A percentile compares a stretch with the other conserved stretches of the same genome.
Evolutionary conservation across 306 rosid species (phyloP).

Genomic region (Vigna unguiculata): DNA sequence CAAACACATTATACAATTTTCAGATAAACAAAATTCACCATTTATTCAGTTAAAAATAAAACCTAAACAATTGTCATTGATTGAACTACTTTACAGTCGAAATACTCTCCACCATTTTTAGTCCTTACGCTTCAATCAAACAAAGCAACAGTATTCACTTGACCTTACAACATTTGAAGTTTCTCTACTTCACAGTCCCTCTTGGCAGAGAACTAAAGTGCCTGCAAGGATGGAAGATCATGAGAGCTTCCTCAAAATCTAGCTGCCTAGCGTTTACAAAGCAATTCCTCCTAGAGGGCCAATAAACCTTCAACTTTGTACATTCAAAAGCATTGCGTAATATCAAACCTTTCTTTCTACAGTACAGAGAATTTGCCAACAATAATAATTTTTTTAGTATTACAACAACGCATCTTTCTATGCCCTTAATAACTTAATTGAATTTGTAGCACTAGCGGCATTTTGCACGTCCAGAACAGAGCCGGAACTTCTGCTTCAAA

Average conservation of each 20-base stretch:
- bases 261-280: conserved; percentile 29
- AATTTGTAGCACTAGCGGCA: conserved; percentile 25
- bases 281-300: conserved; percentile 5
- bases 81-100: neutral
- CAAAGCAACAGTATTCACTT: neutral
- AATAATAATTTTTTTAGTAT: conserved; percentile 33
- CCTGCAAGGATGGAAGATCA: neutral
- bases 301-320: conserved; percentile 55
- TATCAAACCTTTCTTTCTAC: conserved; percentile 55
- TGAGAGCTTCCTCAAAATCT: conserved; percentile 16
- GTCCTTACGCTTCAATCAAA: neutral
- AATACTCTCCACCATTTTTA: neutral
- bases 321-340: conserved; percentile 47
- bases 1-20: neutral
- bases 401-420: conserved; percentile 40
- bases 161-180: conserved; percentile 25
- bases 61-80: neutral
- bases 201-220: neutral
- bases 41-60: neutral
- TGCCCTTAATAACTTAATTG: conserved; percentile 23
- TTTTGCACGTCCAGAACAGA: conserved; percentile 20
- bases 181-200: neutral
- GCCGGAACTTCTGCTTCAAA: conserved; percentile 26
- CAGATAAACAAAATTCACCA: neutral
- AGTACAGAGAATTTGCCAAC: conserved; percentile 24